Base-by-base conservation (phyloP, 2,329 filamentous ascomycete species). In the Alternaria sp. region DNA sequence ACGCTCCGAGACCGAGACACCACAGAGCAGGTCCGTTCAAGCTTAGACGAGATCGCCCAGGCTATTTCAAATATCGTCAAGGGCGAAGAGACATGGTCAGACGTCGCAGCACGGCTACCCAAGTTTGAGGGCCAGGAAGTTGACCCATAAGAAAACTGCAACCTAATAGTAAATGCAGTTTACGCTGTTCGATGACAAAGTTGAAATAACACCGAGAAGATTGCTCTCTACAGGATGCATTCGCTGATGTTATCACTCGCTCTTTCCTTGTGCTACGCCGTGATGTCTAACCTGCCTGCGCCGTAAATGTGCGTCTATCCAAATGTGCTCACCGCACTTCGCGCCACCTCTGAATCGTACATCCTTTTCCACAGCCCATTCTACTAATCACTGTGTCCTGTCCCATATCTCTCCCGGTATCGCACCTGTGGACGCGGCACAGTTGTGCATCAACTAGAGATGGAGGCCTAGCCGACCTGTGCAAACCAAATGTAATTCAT, bases 1-100 rank as follows among this genome's bases (percentile, higher is more conserved):
- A 98, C 94, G 1, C 87, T 98, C 67, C 86, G 94, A 76, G 94
- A 98, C 79, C 90, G 66, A 45, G 95, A 98, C 82, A 91, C 90
- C 43, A 97, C 92, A 55, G 91, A 89, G 78, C 94, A 98, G 82
- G 93, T 98, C 59, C 90, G 95, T 63, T 92, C 92, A 11, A 89
- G 88, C 64, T 87, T 95, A 77, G 90, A 92, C 41, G 90, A 90
- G 76, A 93, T 98, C 60, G 81, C 95, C 61, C 85, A 87, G 58
- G 92, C 93, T 28, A 86, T 95, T 71, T 87, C 86, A 79, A 84
- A 81, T 56, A 80, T 90, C 66, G 84, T 87, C 44, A 85, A 87
- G 59, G 88, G 88, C 48, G 86, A 85, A 60, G 87, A 89, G 81
- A 84, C 82, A 34, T 91, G 89, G 88, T 82, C 84, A 65, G 90